These are phyloP conservation scores for Aquilaria malaccensis DNA, from an alignment of 345 rosid species.

Conservation along the genomic window DNA sequence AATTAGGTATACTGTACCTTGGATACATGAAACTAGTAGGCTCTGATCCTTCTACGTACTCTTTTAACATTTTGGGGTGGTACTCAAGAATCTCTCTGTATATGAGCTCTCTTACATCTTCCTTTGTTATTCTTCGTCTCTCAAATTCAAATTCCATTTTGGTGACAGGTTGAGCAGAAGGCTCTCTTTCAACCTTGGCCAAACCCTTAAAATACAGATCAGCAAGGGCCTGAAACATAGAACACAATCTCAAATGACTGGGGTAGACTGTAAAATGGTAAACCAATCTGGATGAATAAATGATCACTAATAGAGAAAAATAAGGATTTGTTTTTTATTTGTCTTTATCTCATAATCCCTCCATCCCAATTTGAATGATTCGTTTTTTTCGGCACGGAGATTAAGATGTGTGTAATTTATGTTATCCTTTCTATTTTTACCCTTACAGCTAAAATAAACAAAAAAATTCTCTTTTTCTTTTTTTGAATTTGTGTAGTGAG, in stretches of 20 bases:
- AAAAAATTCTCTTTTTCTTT: no score
- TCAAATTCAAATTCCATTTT: constrained; percentile 97
- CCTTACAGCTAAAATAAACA: no score
- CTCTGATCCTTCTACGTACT: constrained; percentile 81
- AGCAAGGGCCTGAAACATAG: constrained; percentile 70
- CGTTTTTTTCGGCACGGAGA: neutral
- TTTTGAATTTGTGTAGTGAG: no score
- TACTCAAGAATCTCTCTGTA: constrained; percentile 89
- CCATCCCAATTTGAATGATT: no score
- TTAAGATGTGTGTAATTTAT: no score
- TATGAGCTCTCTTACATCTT: constrained; percentile 90
- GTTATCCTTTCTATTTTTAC: no score
- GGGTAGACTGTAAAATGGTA: constrained; percentile 8
- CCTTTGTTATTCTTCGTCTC: constrained; percentile 91
- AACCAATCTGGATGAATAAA: no score
- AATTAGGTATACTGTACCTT: constrained; percentile 35
- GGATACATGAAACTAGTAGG: constrained; percentile 96
- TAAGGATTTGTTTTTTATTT: no score
- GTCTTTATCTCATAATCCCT: no score
- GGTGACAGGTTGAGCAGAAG: constrained; percentile 89
- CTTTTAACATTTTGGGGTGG: constrained; percentile 95
- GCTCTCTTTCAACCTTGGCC: constrained; percentile 95
- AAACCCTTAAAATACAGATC: constrained; percentile 90
- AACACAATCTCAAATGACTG: constrained; percentile 11
- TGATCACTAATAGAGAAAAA: no score